These are phyloP conservation scores for Cyberlindnera misumaiensis DNA, from an alignment of 805 yeast genomes.

Conservation along the genomic window DNA sequence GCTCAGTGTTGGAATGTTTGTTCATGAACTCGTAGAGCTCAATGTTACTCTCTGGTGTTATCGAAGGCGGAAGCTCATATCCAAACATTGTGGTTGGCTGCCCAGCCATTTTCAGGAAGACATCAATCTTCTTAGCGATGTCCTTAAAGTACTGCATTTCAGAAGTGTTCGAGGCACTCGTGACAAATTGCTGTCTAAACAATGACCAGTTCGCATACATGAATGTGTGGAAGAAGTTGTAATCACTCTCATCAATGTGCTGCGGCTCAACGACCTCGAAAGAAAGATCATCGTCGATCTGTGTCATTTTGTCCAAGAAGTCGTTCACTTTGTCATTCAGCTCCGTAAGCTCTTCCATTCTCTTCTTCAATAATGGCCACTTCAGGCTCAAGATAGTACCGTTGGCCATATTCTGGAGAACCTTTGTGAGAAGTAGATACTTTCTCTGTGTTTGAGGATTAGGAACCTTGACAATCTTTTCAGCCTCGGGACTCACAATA, in stretches of 20 bases:
- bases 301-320: constrained; percentile 34
- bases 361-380: constrained; percentile 47
- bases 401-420: constrained; percentile 81
- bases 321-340: constrained; percentile 32
- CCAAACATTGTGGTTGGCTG: constrained; percentile 51
- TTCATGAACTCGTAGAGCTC: constrained; percentile 70
- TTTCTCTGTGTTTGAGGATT: constrained; percentile 48
- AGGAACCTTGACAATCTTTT: constrained; percentile 32
- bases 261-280: constrained; percentile 19
- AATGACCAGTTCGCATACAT: constrained; percentile 43
- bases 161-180: constrained; percentile 11
- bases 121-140: constrained; percentile 39
- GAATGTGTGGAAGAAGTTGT: constrained; percentile 39
- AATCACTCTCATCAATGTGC: constrained; percentile 23
- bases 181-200: constrained; percentile 23
- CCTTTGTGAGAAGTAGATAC: constrained; percentile 72
- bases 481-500: constrained; percentile 73
- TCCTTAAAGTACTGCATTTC: constrained; percentile 19
- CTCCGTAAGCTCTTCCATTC: constrained; percentile 33
- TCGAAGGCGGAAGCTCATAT: constrained; percentile 48
- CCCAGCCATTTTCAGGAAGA: constrained; percentile 42
- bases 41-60: constrained; percentile 43
- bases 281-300: constrained; percentile 16
- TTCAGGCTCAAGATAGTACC: constrained; percentile 61
- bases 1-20: constrained; percentile 50